phyloP scores from a whole-genome alignment of 106 monocot genomes.

The Apostasia ramifera region DNA sequence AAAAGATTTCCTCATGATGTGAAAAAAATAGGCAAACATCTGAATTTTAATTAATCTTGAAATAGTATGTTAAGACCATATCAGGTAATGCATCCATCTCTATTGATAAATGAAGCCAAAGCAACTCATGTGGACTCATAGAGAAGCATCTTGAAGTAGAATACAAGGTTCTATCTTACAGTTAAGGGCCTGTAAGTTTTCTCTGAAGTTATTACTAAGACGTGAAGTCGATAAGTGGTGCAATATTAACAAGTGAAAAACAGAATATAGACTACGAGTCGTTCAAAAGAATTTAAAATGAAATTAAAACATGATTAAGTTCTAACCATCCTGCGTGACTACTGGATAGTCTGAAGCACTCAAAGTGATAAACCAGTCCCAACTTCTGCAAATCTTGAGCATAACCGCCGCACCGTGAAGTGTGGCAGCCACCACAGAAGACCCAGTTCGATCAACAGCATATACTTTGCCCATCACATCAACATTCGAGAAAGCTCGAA shows the following conservation, averaged over 20 bases:
- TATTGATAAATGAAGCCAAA: too few species aligned
- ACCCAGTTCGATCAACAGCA: constrained; percentile 48
- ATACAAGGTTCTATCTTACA: background rate
- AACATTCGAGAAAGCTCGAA: constrained; percentile 59
- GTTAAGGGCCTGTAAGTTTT: too few species aligned
- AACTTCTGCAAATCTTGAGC: constrained; percentile 43
- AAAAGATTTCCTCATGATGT: too few species aligned
- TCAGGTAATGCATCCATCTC: too few species aligned
- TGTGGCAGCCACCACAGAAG: constrained; percentile 53
- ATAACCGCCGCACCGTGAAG: constrained; percentile 78
- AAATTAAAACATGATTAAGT: background rate
- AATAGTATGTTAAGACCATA: too few species aligned
- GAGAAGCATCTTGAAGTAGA: background rate
- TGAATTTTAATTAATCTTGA: too few species aligned
- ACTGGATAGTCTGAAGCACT: constrained; percentile 83
- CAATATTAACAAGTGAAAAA: background rate
- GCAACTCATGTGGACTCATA: too few species aligned
- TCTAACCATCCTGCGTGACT: constrained; percentile 83
- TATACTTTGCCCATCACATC: constrained; percentile 59
- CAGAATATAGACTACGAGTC: background rate
- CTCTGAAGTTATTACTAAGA: too few species aligned
- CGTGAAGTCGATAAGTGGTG: too few species aligned
- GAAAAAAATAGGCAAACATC: too few species aligned
- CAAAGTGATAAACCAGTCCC: constrained; percentile 89
- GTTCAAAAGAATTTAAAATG: background rate